A percentile compares a stretch with the other conserved stretches of the same genome.
Evolutionary conservation across 2,329 filamentous ascomycete genomes (phyloP).

Genomic region (Ploettnerulaceae sp.): DNA sequence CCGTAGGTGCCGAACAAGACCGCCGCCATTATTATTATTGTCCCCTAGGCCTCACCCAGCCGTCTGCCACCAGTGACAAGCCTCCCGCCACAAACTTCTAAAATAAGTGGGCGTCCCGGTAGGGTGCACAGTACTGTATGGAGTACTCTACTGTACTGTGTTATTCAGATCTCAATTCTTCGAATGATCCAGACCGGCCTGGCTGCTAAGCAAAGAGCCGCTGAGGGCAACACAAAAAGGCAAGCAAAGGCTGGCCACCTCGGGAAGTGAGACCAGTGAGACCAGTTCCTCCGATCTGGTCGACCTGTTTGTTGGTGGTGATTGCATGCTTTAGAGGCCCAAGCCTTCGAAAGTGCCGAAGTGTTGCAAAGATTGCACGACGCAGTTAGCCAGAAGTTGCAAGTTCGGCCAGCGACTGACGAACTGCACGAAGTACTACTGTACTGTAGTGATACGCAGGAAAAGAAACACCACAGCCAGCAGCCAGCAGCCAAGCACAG

Average conservation of each 20-base stretch:
- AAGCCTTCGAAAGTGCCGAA: conserved; percentile 8
- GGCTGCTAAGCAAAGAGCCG: background rate
- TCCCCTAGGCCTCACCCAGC: no score
- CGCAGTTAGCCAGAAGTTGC: background rate
- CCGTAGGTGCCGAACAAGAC: conserved; percentile 1
- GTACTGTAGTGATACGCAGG: conserved; percentile 14
- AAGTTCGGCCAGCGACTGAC: conserved; percentile 13
- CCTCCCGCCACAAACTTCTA: background rate
- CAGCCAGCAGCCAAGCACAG: background rate
- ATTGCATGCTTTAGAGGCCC: no score
- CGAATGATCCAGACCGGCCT: background rate
- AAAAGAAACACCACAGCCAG: background rate
- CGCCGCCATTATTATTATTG: no score
- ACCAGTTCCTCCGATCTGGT: conserved; percentile 5
- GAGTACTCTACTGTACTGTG: no score
- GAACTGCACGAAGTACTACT: no score
- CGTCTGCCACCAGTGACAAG: no score
- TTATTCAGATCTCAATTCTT: conserved; percentile 1
- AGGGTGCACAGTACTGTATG: no score
- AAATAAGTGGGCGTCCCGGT: background rate
- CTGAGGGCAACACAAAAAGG: background rate
- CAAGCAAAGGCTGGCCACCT: background rate
- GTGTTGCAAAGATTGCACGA: conserved; percentile 2
- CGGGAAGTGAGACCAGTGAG: background rate
- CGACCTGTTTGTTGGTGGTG: background rate